Percentiles rank a stretch among this genome's conserved stretches.
These are phyloP conservation scores for Meira miltonrushii DNA, from an alignment of 1,284 basidiomycete genomes.

Conservation along the genomic window DNA sequence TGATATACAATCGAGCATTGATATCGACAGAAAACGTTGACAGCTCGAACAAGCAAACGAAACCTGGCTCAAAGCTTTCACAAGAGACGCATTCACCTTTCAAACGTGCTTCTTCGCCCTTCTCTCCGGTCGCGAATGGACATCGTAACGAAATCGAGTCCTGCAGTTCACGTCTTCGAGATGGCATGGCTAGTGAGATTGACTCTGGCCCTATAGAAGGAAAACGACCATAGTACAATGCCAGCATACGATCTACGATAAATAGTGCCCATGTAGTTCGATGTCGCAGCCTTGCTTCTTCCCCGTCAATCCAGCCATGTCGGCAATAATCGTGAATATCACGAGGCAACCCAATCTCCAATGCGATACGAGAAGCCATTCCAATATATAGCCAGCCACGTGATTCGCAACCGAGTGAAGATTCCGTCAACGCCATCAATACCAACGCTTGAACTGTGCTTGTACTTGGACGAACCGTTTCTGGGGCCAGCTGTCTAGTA, in stretches of 20 bases:
- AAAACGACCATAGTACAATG: slow-evolving; percentile 6
- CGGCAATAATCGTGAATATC: slow-evolving; percentile 4
- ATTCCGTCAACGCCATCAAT: neutral
- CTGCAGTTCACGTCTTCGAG: neutral
- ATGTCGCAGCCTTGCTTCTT: neutral
- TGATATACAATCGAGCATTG: slow-evolving; percentile 1
- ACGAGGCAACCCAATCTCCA: slow-evolving; percentile 4
- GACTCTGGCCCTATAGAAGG: neutral
- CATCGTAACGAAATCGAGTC: neutral
- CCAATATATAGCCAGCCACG: slow-evolving; percentile 5
- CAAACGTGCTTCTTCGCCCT: neutral
- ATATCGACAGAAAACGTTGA: slow-evolving; percentile 4
- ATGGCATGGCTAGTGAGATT: slow-evolving; percentile 1
- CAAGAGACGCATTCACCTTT: neutral
- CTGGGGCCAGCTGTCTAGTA: too few species aligned
- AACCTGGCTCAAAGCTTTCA: neutral
- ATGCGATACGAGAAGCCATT: slow-evolving; percentile 8
- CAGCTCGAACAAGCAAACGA: neutral
- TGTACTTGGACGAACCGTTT: too few species aligned
- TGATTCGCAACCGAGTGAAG: slow-evolving; percentile 6
- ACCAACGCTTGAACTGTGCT: slow-evolving; percentile 3
- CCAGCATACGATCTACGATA: neutral
- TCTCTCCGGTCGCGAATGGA: neutral
- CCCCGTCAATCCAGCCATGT: neutral
- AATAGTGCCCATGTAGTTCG: slow-evolving; percentile 2